Conservation (phyloP, 2,329 filamentous ascomycete species). For the Aspergillus versicolor region DNA sequence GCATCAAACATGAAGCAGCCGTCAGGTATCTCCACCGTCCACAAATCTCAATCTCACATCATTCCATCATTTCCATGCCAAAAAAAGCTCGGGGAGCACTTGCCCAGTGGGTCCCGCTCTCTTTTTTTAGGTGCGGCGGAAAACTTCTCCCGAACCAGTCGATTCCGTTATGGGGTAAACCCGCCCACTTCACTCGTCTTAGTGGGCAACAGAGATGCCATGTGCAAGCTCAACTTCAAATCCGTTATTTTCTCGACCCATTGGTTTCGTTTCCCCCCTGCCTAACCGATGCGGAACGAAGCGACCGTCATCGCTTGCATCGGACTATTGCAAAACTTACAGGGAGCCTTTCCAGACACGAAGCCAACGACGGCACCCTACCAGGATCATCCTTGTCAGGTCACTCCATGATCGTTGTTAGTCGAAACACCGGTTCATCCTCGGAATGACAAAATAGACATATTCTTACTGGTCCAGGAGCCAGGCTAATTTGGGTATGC, state of each 20-base stretch:
- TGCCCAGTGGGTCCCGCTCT: neutral
- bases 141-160: conserved; percentile 1
- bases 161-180: neutral
- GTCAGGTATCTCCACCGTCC: neutral
- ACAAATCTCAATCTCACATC: neutral
- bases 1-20: neutral
- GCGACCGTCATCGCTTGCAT: neutral
- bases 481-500: conserved; percentile 8
- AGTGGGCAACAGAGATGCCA: neutral
- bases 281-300: neutral
- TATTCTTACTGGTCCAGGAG: conserved; percentile 4
- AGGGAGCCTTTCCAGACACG: neutral
- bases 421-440: conserved; percentile 7
- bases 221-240: neutral
- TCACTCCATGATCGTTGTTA: neutral
- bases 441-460: neutral
- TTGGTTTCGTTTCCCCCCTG: neutral
- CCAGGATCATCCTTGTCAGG: conserved; percentile 3
- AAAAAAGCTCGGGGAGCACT: neutral
- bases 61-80: neutral
- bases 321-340: neutral
- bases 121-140: neutral
- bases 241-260: neutral
- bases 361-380: neutral
- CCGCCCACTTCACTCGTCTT: neutral